A percentile compares a stretch with the other conserved stretches of the same genome.
phyloP scores from a whole-genome alignment of 148 eudicot genomes.

The Beta vulgaris region DNA sequence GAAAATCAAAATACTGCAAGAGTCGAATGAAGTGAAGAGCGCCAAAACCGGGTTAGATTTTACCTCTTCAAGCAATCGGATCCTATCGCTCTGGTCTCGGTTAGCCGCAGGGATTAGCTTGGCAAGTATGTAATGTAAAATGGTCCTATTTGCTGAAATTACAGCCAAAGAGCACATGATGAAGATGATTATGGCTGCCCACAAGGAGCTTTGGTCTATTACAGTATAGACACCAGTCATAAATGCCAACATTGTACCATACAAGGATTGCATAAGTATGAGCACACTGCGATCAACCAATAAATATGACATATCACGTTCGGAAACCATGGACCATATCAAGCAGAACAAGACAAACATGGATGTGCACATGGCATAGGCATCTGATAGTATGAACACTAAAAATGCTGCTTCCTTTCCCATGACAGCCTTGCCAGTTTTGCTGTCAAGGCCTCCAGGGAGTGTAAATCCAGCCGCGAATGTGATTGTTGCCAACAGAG shows the following conservation, averaged over 20 bases:
- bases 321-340: not conserved
- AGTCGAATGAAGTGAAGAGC: too few relatives aligned
- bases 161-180: conserved; percentile 1
- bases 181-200: conserved; percentile 11
- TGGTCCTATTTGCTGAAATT: not conserved
- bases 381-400: not conserved
- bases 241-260: conserved; percentile 2
- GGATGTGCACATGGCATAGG: conserved; percentile 1
- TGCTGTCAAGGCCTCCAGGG: conserved; percentile 8
- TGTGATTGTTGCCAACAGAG: conserved; percentile 26
- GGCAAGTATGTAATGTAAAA: not conserved
- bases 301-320: not conserved
- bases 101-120: conserved; percentile 13
- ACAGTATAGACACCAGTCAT: conserved; percentile 15
- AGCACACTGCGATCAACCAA: conserved; percentile 15
- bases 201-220: not conserved
- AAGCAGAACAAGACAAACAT: not conserved
- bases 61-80: conserved; percentile 9
- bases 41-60: not conserved
- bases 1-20: too few relatives aligned
- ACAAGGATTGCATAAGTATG: not conserved
- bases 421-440: not conserved
- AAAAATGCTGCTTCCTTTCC: not conserved
- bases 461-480: conserved; percentile 30
- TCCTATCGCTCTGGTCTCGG: not conserved